A percentile compares a stretch with the other conserved stretches of the same genome.
phyloP scores from a whole-genome alignment of 768 basidiomycete genomes.

The Trametes meyenii region DNA sequence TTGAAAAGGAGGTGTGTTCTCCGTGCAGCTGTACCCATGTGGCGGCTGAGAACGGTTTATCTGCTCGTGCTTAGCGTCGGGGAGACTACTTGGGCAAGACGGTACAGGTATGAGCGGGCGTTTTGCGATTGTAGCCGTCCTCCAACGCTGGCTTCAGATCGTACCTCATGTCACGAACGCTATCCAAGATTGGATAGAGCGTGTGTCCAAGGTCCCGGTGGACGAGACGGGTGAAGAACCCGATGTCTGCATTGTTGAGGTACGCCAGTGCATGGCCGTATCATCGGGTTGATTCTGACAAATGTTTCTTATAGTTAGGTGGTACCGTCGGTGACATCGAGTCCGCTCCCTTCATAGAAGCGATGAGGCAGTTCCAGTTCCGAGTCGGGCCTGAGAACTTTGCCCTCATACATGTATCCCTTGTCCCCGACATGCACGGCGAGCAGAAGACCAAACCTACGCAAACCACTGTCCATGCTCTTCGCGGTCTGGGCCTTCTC shows the following conservation, averaged over 20 bases:
- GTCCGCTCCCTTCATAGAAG: slow-evolving; percentile 96
- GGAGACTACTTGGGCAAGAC: slow-evolving; percentile 96
- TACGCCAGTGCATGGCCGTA: slow-evolving; percentile 35
- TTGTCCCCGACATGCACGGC: slow-evolving; percentile 98
- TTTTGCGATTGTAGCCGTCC: not conserved
- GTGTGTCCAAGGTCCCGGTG: slow-evolving; percentile 91
- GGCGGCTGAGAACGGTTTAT: not conserved
- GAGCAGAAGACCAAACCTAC: slow-evolving; percentile 99
- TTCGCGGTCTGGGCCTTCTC: slow-evolving; percentile 88
- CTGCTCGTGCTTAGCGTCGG: slow-evolving; percentile 52
- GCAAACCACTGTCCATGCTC: slow-evolving; percentile 92
- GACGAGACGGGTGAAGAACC: slow-evolving; percentile 93
- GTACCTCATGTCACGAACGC: slow-evolving; percentile 96
- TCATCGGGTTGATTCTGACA: not conserved
- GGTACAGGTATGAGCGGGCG: slow-evolving; percentile 67
- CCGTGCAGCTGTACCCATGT: not conserved
- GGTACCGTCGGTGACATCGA: slow-evolving; percentile 99
- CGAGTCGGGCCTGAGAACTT: slow-evolving; percentile 96
- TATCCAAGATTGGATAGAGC: slow-evolving; percentile 98
- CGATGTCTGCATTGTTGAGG: slow-evolving; percentile 98
- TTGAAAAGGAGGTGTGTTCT: slow-evolving; percentile 83
- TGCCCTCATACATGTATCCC: slow-evolving; percentile 93
- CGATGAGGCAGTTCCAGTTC: slow-evolving; percentile 99
- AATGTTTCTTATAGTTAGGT: slow-evolving; percentile 65
- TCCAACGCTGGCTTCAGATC: slow-evolving; percentile 50